A percentile compares a stretch with the other conserved stretches of the same genome.
phyloP scores from a whole-genome alignment of 2,329 filamentous ascomycete genomes.

The Botryosphaeria dothidea region DNA sequence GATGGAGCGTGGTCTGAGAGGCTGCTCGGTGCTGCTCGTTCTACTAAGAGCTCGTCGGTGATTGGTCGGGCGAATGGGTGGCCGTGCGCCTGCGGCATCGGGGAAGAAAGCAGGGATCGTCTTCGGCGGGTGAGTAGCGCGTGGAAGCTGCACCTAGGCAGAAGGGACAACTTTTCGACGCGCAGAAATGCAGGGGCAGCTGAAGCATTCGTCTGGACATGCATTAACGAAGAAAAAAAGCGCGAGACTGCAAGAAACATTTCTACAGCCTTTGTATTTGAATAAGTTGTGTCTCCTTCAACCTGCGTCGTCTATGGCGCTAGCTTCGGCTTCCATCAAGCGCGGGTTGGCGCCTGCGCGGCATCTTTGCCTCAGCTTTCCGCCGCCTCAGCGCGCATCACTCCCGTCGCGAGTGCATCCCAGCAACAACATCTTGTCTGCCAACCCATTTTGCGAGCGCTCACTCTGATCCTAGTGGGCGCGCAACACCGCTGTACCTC shows the following conservation, averaged over 20 bases:
- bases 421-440: background rate
- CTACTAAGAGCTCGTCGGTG: background rate
- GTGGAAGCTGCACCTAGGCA: background rate
- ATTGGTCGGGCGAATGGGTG: background rate
- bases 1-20: conserved; percentile 5
- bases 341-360: background rate
- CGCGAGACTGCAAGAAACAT: background rate
- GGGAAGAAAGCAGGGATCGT: background rate
- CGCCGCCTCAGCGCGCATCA: background rate
- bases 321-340: background rate
- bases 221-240: background rate
- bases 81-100: background rate
- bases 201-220: background rate
- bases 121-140: background rate
- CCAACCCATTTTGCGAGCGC: background rate
- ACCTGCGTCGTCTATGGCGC: background rate
- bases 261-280: too few relatives aligned
- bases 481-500: background rate
- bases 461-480: background rate
- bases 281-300: too few relatives aligned
- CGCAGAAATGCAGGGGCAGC: background rate
- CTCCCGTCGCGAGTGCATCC: background rate
- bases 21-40: background rate
- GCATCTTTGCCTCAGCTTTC: background rate
- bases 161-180: background rate